phyloP scores from a whole-genome alignment of 2,329 filamentous ascomycete genomes.

The Trichoderma harzianum region DNA sequence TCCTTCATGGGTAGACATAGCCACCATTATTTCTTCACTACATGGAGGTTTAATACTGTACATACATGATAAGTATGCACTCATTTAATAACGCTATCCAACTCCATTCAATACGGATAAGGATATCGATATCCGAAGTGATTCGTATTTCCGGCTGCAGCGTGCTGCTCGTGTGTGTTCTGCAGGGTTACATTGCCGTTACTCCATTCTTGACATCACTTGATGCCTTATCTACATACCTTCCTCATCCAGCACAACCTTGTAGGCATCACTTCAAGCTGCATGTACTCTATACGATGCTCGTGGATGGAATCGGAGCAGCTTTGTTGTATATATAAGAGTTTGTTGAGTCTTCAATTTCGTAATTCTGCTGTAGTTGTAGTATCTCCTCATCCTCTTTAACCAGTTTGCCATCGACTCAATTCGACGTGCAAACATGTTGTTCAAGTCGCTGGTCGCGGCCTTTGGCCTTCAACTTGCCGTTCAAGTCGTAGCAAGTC shows the following conservation, averaged over 20 bases:
- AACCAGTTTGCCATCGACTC: neutral
- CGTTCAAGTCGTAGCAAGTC: neutral
- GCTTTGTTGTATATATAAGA: neutral
- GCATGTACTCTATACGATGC: neutral
- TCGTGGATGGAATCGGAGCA: neutral
- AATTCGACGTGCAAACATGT: neutral
- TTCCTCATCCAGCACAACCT: neutral
- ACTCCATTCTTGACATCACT: neutral
- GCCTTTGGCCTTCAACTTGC: neutral
- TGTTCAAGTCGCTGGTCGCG: neutral
- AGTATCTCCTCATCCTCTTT: neutral
- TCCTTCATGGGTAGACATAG: neutral
- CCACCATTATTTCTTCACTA: neutral
- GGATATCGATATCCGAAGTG: neutral
- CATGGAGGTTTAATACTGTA: neutral
- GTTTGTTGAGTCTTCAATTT: neutral
- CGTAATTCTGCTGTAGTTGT: neutral
- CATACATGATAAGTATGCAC: neutral
- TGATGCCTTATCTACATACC: conserved; percentile 1
- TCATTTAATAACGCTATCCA: neutral
- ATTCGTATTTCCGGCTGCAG: neutral
- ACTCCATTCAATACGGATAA: neutral
- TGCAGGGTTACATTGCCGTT: neutral
- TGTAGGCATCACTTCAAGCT: neutral
- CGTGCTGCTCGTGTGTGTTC: neutral